Evolutionary conservation across 176 grass and related monocot species (phyloP), one percentile per base, ranked within the genome.

Genomic region (Juncus effusus): DNA sequence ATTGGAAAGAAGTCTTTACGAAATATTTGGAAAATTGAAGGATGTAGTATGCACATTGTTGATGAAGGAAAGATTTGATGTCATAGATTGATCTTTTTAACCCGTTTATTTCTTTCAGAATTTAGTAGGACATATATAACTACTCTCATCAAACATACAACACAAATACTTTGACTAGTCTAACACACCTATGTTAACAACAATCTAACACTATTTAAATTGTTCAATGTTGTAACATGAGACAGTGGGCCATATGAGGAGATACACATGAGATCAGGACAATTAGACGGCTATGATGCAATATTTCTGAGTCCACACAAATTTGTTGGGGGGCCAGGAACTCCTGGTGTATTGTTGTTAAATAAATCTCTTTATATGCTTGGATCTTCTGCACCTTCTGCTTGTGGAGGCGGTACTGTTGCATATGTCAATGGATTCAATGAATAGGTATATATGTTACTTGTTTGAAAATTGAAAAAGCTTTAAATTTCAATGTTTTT

Each of bases 281-380:
- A 96, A 9, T 39, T 85, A 3, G 91, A 90, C 1, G 91, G 91
- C 3, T 96, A 96, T 4, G 91, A 96, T 6, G 81, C 87, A 0
- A 79, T 96, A 4, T 90, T 87, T 65, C 60, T 90, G 38, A 96
- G 91, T 53, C 78, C 91, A 0, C 91, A 96, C 59, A 96, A 96
- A 14, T 96, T 96, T 4, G 73, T 96, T 1, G 91, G 86, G 0
- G 91, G 91, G 0, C 91, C 91, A 0, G 86, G 83, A 28, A 90
- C 83, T 10, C 71, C 91, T 3, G 91, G 91, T 42, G 80, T 96
- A 70, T 82, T 96, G 13, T 40, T 90, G 13, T 90, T 96, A 76
- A 90, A 90, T 76, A 90, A 90, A 69, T 50, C 72, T 1, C 65
- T 96, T 2, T 96, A 96, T 12, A 51, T 16, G 11, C 84, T 96